Evolutionary conservation across 1,139 yeast species (phyloP), one percentile per base, ranked within the genome.

Genomic region (Sugiyamaella xylanicola): DNA sequence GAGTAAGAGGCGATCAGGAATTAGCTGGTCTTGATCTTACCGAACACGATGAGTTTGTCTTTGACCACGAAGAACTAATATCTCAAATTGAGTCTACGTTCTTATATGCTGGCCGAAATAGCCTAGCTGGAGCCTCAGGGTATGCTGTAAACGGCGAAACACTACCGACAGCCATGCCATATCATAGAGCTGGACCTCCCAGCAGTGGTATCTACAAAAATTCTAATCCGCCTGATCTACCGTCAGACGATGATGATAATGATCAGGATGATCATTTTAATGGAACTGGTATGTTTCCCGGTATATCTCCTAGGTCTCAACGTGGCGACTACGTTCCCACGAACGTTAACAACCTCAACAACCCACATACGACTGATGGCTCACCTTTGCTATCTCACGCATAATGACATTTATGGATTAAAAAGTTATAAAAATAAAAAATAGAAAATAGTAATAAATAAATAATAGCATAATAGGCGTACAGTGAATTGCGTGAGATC

Each of bases 1-100:
- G 85, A 51, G 74, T 81, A 0, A 76, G 60, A 1, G 56, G 59
- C 1, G 68, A 65, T 9, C 70, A 68, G 2, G 85, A 82, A 63
- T 56, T 77, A n/a, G 61, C 72, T 29, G 86, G 86, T 1, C 67
- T 80, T 1, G 86, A 82, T 63, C 62, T 72, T 36, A 75, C 76
- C 54, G 84, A 81, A 64, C 80, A 80, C 61, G 82, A 83, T n/a
- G 86, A 82, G 64, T 74, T 72, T 57, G 74, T 77, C 56, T 72
- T 71, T 72, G 81, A 79, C 65, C 78, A 74, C 59, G 40, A 43
- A 7, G 59, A 58, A 16, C 41, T 55, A 13, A 20, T 49, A 11
- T 13, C 42, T 20, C 48, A 54, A 9, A 41, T 54, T 13, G 56
- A 50, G 35, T 15, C 27, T n/a, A 43, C 19, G 11, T n/a, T 50